phyloP scores from a whole-genome alignment of 768 basidiomycete genomes.

The Trametes punicea region DNA sequence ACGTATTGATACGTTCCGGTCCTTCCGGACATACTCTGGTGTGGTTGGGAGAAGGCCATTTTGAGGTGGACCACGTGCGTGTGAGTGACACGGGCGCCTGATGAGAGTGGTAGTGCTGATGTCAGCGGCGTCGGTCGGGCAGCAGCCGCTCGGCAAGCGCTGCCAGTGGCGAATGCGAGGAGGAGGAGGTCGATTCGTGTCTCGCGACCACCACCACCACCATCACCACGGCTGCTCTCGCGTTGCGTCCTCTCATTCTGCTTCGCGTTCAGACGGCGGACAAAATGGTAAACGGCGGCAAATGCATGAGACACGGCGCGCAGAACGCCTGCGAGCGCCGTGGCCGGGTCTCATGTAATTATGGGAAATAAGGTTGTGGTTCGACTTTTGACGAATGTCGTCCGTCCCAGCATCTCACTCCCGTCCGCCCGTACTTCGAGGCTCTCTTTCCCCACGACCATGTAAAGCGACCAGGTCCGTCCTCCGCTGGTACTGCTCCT shows the following conservation, averaged over 20 bases:
- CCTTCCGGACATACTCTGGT: too few relatives aligned
- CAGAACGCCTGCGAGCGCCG: background rate
- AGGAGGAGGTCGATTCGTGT: background rate
- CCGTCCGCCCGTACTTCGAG: background rate
- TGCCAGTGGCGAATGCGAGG: background rate
- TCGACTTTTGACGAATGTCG: slow-evolving; percentile 8
- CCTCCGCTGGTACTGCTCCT: background rate
- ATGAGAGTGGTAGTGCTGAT: background rate
- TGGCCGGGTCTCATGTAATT: background rate
- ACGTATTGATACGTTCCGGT: too few relatives aligned
- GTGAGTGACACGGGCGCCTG: background rate
- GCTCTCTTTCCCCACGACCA: background rate
- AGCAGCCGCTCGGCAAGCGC: background rate
- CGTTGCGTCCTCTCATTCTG: too few relatives aligned
- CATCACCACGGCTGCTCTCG: background rate
- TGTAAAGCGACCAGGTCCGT: background rate
- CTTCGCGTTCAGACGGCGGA: background rate
- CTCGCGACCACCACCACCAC: background rate
- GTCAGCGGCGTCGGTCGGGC: background rate
- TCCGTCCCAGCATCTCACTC: background rate
- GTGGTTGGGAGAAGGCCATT: background rate
- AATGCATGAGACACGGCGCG: background rate
- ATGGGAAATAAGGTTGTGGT: slow-evolving; percentile 14
- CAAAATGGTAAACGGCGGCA: background rate
- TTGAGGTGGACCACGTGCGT: background rate